A percentile compares a stretch with the other conserved stretches of the same genome.
phyloP scores from a whole-genome alignment of 2,329 filamentous ascomycete species.

The Phaeophleospora eucalypticola region DNA sequence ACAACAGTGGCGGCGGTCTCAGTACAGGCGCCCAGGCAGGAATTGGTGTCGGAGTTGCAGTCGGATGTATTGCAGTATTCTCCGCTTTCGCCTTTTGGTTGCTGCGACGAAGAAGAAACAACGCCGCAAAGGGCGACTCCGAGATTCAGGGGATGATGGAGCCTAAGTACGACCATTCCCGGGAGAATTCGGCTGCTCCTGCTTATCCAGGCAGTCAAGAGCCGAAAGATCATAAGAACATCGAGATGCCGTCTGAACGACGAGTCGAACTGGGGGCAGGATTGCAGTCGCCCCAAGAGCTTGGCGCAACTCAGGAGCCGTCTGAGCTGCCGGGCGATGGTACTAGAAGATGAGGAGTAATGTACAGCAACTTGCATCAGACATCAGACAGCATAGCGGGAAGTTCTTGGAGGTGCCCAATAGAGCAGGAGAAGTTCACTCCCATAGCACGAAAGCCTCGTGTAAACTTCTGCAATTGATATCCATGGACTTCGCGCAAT shows the following conservation, averaged over 20 bases:
- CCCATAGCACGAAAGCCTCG: too few species aligned
- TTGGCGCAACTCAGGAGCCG: neutral
- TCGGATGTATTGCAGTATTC: neutral
- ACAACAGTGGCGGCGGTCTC: neutral
- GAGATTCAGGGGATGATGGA: neutral
- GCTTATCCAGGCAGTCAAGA: neutral
- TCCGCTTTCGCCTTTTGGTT: neutral
- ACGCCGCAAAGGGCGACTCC: neutral
- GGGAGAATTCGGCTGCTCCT: neutral
- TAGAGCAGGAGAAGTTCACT: too few species aligned
- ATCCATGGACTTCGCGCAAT: too few species aligned
- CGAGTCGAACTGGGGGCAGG: neutral
- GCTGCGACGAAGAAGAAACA: neutral
- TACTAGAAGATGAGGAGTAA: neutral
- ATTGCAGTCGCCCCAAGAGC: neutral
- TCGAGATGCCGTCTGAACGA: neutral
- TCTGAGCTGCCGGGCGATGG: neutral
- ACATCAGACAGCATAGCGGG: too few species aligned
- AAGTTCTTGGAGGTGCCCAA: too few species aligned
- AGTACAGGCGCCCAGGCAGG: conserved; percentile 4
- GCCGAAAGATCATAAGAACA: neutral
- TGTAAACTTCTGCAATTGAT: too few species aligned
- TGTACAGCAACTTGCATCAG: too few species aligned
- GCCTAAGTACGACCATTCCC: neutral
- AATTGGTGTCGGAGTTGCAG: conserved; percentile 2